phyloP scores from a whole-genome alignment of 2,329 filamentous ascomycete species.

The Fusarium gaditjirri region DNA sequence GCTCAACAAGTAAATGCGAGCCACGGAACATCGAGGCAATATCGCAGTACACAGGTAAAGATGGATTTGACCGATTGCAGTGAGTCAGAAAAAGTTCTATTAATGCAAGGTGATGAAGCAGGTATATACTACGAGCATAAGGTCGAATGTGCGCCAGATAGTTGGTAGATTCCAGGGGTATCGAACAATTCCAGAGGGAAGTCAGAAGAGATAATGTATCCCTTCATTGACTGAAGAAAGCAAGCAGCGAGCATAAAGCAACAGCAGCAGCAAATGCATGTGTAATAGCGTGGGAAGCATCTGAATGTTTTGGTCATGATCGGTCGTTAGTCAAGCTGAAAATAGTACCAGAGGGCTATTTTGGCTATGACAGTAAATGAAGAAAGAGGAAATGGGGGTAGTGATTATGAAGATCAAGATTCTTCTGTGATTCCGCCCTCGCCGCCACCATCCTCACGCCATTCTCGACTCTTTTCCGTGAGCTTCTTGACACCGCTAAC shows the following conservation, averaged over 20 bases:
- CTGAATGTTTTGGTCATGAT: constrained; percentile 40
- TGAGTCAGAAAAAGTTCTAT: constrained; percentile 4
- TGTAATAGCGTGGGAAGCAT: constrained; percentile 37
- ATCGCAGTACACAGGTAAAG: constrained; percentile 6
- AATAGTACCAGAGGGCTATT: constrained; percentile 38
- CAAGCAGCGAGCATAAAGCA: constrained; percentile 19
- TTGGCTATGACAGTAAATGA: constrained; percentile 26
- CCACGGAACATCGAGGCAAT: constrained; percentile 6
- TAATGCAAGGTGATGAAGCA: constrained; percentile 24
- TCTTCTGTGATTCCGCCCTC: constrained; percentile 72
- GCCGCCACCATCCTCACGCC: constrained; percentile 87
- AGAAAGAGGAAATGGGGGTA: constrained; percentile 22
- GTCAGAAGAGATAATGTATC: constrained; percentile 30
- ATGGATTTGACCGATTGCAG: constrained; percentile 5
- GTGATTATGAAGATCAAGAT: constrained; percentile 51
- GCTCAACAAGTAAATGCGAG: constrained; percentile 8
- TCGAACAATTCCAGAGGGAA: constrained; percentile 34
- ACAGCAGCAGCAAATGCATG: constrained; percentile 26
- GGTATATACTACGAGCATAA: constrained; percentile 13
- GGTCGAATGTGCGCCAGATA: constrained; percentile 30
- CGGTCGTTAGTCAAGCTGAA: constrained; percentile 40
- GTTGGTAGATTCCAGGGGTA: constrained; percentile 35
- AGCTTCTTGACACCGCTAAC: constrained; percentile 83
- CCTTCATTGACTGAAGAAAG: constrained; percentile 36
- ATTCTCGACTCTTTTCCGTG: constrained; percentile 86